Percentiles rank a stretch among this genome's conserved stretches.
Evolutionary conservation across 768 basidiomycete species (phyloP).

Genomic region (Hygrophorus russula): DNA sequence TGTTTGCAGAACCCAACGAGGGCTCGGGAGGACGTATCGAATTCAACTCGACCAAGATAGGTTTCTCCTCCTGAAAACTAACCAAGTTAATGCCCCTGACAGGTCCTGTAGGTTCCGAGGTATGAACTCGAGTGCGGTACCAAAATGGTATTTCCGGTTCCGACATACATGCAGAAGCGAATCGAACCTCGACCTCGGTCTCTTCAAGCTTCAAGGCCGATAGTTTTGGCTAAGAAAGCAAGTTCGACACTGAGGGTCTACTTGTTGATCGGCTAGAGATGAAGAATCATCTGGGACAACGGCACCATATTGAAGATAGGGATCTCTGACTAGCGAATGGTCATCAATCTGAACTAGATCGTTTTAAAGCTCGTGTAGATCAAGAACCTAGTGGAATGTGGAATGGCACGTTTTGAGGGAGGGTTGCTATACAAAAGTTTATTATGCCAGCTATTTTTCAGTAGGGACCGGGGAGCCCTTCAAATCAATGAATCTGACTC

Average conservation of each 20-base stretch:
- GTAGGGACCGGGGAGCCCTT: too few species aligned
- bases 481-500: too few species aligned
- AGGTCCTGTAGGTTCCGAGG: not conserved
- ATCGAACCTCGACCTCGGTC: slow-evolving; percentile 1
- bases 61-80: not conserved
- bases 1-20: not conserved
- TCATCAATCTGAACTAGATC: not conserved
- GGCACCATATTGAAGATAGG: not conserved
- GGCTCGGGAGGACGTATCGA: not conserved
- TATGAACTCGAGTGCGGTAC: not conserved
- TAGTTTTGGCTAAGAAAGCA: not conserved
- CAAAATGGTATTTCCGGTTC: not conserved
- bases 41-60: not conserved
- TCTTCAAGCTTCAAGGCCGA: not conserved
- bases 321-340: not conserved
- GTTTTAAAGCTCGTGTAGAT: not conserved
- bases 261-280: not conserved
- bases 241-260: not conserved
- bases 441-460: too few species aligned
- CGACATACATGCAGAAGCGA: not conserved
- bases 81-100: not conserved
- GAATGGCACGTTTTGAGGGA: not conserved
- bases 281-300: not conserved
- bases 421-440: not conserved
- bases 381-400: not conserved